These are phyloP conservation scores for Rhododendron vialii DNA, from an alignment of 148 eudicot species.

Conservation along the genomic window DNA sequence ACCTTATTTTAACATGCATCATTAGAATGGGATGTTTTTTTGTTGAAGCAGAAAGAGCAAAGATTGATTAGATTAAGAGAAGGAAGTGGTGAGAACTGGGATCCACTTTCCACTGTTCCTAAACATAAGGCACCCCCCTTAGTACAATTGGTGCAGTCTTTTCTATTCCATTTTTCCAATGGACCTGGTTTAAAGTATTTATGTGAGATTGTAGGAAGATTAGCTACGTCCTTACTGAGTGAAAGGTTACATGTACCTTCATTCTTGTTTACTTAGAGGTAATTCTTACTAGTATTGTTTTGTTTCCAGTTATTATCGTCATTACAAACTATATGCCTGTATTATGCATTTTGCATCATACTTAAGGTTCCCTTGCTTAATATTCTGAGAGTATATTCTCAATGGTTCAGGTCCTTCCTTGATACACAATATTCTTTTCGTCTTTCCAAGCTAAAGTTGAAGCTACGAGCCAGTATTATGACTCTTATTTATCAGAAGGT, in stretches of 20 bases:
- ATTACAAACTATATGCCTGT: background rate
- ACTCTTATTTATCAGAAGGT: conserved; percentile 79
- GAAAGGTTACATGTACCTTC: background rate
- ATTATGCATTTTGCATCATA: background rate
- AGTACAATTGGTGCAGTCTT: background rate
- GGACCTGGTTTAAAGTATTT: background rate
- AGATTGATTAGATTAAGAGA: background rate
- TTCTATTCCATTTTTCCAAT: background rate
- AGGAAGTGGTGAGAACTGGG: background rate
- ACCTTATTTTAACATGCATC: background rate
- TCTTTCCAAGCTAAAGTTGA: conserved; percentile 69
- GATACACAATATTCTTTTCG: conserved; percentile 91
- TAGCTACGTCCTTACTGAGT: background rate
- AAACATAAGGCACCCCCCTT: background rate
- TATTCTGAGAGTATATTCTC: conserved; percentile 7
- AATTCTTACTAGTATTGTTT: background rate
- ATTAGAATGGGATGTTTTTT: background rate
- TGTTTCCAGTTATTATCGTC: background rate
- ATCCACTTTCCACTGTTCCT: background rate
- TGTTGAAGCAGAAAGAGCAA: background rate
- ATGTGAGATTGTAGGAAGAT: conserved; percentile 5
- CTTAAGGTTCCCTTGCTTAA: background rate
- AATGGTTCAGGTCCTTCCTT: conserved; percentile 76
- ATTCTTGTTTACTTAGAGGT: background rate
- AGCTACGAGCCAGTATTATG: conserved; percentile 85